Conservation (phyloP, 2,329 filamentous ascomycete genomes). For the Aspergillus fijiensis region DNA sequence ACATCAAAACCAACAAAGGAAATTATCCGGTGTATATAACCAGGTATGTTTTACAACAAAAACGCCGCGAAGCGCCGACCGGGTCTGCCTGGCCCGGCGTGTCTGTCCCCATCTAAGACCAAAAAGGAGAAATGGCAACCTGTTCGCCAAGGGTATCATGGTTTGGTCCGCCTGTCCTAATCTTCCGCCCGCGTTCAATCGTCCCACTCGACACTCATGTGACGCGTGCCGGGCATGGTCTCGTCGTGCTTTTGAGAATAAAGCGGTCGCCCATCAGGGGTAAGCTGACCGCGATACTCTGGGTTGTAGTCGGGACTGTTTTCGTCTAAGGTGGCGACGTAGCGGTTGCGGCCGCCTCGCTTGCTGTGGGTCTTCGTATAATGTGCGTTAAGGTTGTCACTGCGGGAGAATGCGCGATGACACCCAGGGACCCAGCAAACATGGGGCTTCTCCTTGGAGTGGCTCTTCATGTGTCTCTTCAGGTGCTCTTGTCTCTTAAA, state of each 20-base stretch:
- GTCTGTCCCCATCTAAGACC: constrained; percentile 26
- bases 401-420: constrained; percentile 43
- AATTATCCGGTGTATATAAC: constrained; percentile 9
- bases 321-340: constrained; percentile 47
- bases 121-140: constrained; percentile 27
- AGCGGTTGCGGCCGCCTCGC: constrained; percentile 46
- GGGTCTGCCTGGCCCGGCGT: constrained; percentile 19
- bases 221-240: constrained; percentile 32
- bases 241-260: constrained; percentile 39
- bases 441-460: constrained; percentile 46
- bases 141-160: constrained; percentile 33
- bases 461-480: constrained; percentile 50
- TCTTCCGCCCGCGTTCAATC: constrained; percentile 23
- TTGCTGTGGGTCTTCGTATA: constrained; percentile 50
- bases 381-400: constrained; percentile 48
- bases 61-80: constrained; percentile 27
- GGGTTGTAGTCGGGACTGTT: constrained; percentile 45
- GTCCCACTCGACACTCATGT: constrained; percentile 37
- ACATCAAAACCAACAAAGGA: constrained; percentile 2
- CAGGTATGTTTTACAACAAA: constrained; percentile 19
- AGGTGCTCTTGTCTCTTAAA: constrained; percentile 53
- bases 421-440: constrained; percentile 47
- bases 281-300: constrained; percentile 45
- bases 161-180: constrained; percentile 26
- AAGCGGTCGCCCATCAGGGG: constrained; percentile 44